A percentile compares a stretch with the other conserved stretches of the same genome.
phyloP scores from a whole-genome alignment of 1,284 basidiomycete species.

The Cutaneotrichosporon sp. region DNA sequence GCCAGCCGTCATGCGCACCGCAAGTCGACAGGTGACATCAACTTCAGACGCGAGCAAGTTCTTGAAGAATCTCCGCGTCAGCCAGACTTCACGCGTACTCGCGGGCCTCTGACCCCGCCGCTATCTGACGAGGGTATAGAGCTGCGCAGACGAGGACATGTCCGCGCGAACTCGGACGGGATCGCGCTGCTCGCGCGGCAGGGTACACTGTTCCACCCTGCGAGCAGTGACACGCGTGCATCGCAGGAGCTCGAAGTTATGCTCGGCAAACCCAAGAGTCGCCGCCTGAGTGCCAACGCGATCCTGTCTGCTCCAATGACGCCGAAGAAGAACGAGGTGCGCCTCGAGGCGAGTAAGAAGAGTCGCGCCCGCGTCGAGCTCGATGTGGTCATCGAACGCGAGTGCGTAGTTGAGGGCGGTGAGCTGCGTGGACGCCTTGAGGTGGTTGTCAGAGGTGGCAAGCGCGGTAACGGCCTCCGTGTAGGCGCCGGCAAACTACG shows the following conservation, averaged over 20 bases:
- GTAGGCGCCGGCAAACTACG: constrained; percentile 78
- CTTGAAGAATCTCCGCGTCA: neutral
- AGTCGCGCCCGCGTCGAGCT: constrained; percentile 76
- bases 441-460: constrained; percentile 64
- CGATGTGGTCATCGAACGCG: constrained; percentile 74
- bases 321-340: constrained; percentile 34
- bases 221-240: constrained; percentile 41
- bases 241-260: constrained; percentile 49
- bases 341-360: constrained; percentile 61
- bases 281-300: constrained; percentile 38
- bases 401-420: constrained; percentile 78
- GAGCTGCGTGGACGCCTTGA: constrained; percentile 71
- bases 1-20: neutral
- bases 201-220: constrained; percentile 50
- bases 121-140: neutral
- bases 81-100: neutral
- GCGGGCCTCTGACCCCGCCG: constrained; percentile 13
- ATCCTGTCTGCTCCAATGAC: constrained; percentile 43
- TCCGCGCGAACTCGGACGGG: constrained; percentile 46
- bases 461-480: constrained; percentile 64
- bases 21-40: constrained; percentile 3
- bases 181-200: constrained; percentile 43
- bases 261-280: constrained; percentile 41
- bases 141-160: constrained; percentile 21
- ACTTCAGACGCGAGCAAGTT: neutral